Base-by-base conservation (phyloP, 768 basidiomycete genomes). In the Lentinula raphanica region DNA sequence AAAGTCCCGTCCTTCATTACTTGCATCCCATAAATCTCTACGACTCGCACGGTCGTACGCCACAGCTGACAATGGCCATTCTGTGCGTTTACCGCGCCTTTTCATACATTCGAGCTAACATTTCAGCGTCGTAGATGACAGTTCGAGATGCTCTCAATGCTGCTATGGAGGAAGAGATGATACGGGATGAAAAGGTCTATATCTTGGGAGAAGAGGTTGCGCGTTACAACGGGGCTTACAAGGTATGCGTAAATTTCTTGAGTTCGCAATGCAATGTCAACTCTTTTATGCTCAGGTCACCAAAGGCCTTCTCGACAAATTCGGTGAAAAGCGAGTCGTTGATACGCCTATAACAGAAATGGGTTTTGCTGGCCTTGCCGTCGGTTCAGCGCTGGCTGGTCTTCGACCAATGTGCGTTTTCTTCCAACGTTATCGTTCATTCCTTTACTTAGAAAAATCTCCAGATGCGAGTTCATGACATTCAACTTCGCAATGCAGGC, bases 401-500 rank as follows among this genome's bases (percentile, higher is more conserved):
- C 85, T 99, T 58, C 84, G 95, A 65, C 97, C 97, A 60, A 81
- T 99, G 91, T 91, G 71, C 59, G 85, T 68, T n/a, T 36, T 56
- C 19, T 36, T 57, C 15, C 5, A 17, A 7, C 27, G 27, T 28
- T 31, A 2, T 19, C 25, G 28, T 55, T 5, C 2, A 21, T 25
- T 6, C 12, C 50, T 25, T 7, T 0, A 27, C 50, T 38, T 5
- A 27, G 17, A n/a, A 31, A n/a, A 15, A 31, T 61, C 31, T 45
- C 56, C 59, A 94, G 92, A 68, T 98, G 95, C 82, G 96, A 98
- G 79, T 99, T 98, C 80, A 98, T 98, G 96, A 98, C 96, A 15
- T 98, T 96, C 82, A 98, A 99, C 82, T 98, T 99, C 71, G 96
- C 96, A 63, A 99, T 98, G 96, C 94, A 95, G 76, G 95, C 97